These are phyloP conservation scores for Boletus patriciae DNA, from an alignment of 768 basidiomycete genomes.

Conservation along the genomic window DNA sequence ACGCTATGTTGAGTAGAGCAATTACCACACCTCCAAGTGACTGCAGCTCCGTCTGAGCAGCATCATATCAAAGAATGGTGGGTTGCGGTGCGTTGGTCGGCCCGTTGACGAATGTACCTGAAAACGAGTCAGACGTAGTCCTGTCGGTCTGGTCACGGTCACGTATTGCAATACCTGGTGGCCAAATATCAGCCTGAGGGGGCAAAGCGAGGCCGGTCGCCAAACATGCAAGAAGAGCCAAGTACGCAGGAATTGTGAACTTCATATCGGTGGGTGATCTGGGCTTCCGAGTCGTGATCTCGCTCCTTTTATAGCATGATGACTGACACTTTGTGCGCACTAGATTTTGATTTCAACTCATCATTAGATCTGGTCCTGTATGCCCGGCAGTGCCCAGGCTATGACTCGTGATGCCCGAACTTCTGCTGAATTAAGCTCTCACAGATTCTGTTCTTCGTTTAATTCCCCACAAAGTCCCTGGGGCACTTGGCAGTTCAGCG, in stretches of 20 bases:
- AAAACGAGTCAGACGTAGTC: neutral
- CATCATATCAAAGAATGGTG: neutral
- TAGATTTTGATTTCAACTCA: too few relatives aligned
- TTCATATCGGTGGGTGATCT: slow-evolving; percentile 1
- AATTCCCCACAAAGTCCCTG: too few relatives aligned
- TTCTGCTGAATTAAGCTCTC: neutral
- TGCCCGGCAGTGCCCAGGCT: neutral
- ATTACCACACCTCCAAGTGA: neutral
- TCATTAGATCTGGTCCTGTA: neutral
- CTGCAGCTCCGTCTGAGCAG: too few relatives aligned
- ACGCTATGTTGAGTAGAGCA: neutral
- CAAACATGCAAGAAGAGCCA: neutral
- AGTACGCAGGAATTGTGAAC: neutral
- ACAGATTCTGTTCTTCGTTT: neutral
- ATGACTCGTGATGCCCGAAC: neutral
- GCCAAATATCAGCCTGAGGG: too few relatives aligned
- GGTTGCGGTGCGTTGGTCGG: neutral
- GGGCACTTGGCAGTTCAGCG: too few relatives aligned
- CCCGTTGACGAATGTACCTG: too few relatives aligned
- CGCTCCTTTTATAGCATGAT: neutral
- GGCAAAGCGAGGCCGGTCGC: neutral
- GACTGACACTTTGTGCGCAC: neutral
- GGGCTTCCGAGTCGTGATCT: neutral
- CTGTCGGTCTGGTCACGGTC: too few relatives aligned
- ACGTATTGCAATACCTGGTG: neutral